These are phyloP conservation scores for Beauveria caledonica DNA, from an alignment of 2,329 filamentous ascomycete species.

Conservation along the genomic window DNA sequence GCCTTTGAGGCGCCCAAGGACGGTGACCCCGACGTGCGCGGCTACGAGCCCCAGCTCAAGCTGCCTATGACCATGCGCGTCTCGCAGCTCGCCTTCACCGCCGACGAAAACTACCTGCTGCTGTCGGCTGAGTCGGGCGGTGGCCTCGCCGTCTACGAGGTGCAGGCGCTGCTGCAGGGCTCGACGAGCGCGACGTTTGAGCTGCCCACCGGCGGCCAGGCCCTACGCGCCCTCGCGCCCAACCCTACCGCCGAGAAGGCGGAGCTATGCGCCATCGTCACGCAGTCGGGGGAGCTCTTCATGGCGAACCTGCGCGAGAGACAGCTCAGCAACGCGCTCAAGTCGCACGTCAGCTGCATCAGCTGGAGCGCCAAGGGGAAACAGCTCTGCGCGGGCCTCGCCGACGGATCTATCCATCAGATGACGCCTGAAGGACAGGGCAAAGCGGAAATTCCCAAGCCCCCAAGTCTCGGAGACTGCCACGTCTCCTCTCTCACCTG, in stretches of 20 bases:
- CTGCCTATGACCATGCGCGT: constrained; percentile 67
- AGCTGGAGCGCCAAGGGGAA: constrained; percentile 93
- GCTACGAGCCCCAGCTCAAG: constrained; percentile 65
- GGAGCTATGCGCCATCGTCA: constrained; percentile 72
- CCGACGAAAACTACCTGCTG: constrained; percentile 79
- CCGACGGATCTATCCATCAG: constrained; percentile 71
- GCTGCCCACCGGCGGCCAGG: constrained; percentile 65
- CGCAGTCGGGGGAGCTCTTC: constrained; percentile 69
- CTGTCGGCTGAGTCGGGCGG: constrained; percentile 74
- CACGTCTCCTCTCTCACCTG: constrained; percentile 77
- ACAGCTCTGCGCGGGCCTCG: constrained; percentile 79
- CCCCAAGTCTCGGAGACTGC: constrained; percentile 57
- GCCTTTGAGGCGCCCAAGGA: constrained; percentile 56
- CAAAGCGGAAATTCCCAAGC: constrained; percentile 72
- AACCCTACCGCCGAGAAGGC: constrained; percentile 71
- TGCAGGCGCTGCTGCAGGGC: constrained; percentile 57
- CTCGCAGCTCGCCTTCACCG: constrained; percentile 83
- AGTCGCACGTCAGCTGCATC: constrained; percentile 69
- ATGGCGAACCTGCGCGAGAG: constrained; percentile 72
- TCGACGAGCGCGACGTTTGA: constrained; percentile 63
- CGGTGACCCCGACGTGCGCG: constrained; percentile 55
- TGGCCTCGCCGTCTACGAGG: constrained; percentile 76
- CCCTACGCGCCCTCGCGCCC: constrained; percentile 65
- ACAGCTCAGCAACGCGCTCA: constrained; percentile 55
- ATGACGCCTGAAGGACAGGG: constrained; percentile 73